Conservation (phyloP, 2,329 filamentous ascomycete genomes). For the Chalaropsis thielavioides region DNA sequence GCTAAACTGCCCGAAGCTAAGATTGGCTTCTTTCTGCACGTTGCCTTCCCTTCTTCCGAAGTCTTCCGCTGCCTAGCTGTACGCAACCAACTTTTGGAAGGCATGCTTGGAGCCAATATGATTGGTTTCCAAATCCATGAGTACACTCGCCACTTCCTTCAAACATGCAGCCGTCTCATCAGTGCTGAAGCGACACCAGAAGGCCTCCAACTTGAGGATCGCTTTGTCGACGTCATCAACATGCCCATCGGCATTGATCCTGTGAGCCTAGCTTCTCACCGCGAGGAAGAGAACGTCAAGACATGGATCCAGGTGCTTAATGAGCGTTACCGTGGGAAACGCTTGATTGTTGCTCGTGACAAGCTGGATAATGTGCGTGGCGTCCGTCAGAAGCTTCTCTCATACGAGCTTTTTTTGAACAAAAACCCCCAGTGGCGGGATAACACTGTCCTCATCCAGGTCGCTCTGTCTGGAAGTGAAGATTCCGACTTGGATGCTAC, state of each 20-base stretch:
- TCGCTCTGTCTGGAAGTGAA: conserved; percentile 80
- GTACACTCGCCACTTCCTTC: conserved; percentile 85
- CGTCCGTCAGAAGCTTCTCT: conserved; percentile 81
- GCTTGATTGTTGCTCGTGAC: conserved; percentile 80
- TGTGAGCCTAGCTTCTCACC: conserved; percentile 54
- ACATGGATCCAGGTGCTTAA: conserved; percentile 68
- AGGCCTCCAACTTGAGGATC: conserved; percentile 79
- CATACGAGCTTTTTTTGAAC: conserved; percentile 87
- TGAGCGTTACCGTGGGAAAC: conserved; percentile 76
- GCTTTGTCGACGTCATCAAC: conserved; percentile 77
- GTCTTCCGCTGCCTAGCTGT: conserved; percentile 86
- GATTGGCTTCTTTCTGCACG: conserved; percentile 92
- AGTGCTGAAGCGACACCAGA: conserved; percentile 81
- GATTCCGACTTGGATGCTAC: conserved; percentile 76
- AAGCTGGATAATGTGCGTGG: conserved; percentile 89
- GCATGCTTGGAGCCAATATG: conserved; percentile 83
- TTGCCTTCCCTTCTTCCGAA: conserved; percentile 89
- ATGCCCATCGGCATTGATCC: conserved; percentile 88
- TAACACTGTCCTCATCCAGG: conserved; percentile 81
- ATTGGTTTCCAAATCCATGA: conserved; percentile 89
- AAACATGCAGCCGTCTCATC: conserved; percentile 84
- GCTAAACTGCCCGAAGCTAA: conserved; percentile 83
- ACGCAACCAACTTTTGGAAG: conserved; percentile 73
- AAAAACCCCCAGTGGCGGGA: conserved; percentile 83
- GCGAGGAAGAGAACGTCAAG: conserved; percentile 56